Conservation (phyloP, 169 alveolate genomes). For the Babesia sp. region DNA sequence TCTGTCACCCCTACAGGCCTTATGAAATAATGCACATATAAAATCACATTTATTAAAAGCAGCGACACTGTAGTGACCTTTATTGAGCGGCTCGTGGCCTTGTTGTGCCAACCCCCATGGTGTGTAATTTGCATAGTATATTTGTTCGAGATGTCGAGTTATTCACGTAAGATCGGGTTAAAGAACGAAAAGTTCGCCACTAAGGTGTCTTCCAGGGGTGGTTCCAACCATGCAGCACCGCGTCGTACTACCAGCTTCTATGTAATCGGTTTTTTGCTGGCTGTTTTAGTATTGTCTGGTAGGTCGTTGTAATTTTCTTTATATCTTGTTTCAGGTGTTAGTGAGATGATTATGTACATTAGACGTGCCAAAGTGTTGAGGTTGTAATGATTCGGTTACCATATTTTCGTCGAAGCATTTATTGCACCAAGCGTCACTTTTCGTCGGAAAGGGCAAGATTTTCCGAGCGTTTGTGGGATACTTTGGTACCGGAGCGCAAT, state of each 20-base stretch:
- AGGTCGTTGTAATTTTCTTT: background rate
- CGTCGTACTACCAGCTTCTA: constrained; percentile 55
- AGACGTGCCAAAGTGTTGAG: constrained; percentile 14
- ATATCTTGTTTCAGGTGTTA: constrained; percentile 6
- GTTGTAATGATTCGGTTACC: constrained; percentile 4
- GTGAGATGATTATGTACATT: constrained; percentile 45
- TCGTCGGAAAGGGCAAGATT: constrained; percentile 30
- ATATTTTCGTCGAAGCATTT: background rate
- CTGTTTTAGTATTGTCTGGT: constrained; percentile 58
- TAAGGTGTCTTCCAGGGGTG: constrained; percentile 3
- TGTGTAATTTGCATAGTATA: background rate
- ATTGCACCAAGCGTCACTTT: constrained; percentile 6
- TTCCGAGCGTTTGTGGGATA: constrained; percentile 50
- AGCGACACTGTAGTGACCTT: too few relatives aligned
- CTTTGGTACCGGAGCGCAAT: constrained; percentile 62
- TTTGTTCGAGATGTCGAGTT: constrained; percentile 28
- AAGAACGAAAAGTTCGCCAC: constrained; percentile 52
- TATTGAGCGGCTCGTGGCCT: background rate
- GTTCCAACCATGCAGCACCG: constrained; percentile 12
- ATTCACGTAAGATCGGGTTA: constrained; percentile 32
- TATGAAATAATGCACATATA: too few relatives aligned
- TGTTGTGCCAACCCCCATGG: constrained; percentile 23
- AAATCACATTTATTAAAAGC: too few relatives aligned
- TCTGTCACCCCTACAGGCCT: too few relatives aligned
- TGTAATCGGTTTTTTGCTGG: constrained; percentile 37